A percentile compares a stretch with the other conserved stretches of the same genome.
Conservation (phyloP, 441 rosid genomes). For the Corymbia calophylla region DNA sequence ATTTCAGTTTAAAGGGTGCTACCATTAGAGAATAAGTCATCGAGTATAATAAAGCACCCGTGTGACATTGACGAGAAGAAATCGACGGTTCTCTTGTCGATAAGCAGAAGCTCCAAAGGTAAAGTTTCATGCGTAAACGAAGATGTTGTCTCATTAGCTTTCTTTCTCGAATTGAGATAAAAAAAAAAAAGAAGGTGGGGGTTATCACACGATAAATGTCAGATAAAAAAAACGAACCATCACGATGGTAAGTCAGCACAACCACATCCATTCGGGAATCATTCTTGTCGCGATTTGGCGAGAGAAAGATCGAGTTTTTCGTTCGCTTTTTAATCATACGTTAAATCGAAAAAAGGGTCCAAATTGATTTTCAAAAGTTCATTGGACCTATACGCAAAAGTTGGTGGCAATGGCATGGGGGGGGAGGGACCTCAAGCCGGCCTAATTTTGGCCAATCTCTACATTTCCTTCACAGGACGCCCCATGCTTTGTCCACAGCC, state of each 20-base stretch:
- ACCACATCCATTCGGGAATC: neutral
- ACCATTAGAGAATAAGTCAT: neutral
- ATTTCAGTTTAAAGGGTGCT: neutral
- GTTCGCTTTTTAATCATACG: neutral
- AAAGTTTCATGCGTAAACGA: accelerated
- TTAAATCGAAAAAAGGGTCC: neutral
- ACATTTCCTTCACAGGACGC: neutral
- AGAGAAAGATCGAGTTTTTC: neutral
- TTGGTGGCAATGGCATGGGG: too few species aligned
- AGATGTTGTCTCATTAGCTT: accelerated
- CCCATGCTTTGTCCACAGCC: neutral
- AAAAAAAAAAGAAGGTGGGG: neutral
- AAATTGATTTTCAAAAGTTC: neutral
- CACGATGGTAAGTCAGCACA: accelerated
- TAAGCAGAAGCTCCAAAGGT: accelerated
- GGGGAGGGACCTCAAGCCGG: neutral
- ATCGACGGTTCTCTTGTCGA: neutral
- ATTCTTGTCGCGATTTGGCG: accelerated
- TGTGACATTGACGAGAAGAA: accelerated
- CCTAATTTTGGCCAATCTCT: neutral
- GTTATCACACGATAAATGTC: accelerated
- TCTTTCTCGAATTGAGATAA: accelerated
- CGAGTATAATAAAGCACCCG: accelerated
- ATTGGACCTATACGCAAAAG: neutral
- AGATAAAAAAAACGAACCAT: neutral